Evolutionary conservation across 345 rosid species (phyloP).

Genomic region (Eucalyptus erythrocorys): DNA sequence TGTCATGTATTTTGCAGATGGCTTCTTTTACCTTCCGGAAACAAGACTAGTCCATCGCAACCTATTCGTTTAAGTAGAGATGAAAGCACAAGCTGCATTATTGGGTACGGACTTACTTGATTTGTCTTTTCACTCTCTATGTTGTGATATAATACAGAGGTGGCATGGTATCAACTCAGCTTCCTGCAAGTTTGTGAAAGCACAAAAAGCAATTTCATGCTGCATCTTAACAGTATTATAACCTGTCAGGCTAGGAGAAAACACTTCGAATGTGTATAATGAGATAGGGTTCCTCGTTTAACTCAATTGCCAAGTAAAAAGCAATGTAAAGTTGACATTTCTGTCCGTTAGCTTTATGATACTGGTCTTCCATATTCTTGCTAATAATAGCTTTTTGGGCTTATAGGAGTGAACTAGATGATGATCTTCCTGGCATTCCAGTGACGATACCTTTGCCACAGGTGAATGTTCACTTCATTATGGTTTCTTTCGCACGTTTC

Average conservation of each 20-base stretch:
- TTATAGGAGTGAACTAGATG: constrained; percentile 49
- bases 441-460: constrained; percentile 45
- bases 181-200: background rate
- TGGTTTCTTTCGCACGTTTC: background rate
- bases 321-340: background rate
- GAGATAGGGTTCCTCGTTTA: background rate
- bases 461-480: constrained; percentile 17
- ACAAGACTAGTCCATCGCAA: constrained; percentile 20
- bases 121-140: background rate
- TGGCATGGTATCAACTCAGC: background rate
- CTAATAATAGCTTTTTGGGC: background rate
- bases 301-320: background rate
- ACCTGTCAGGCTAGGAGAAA: background rate
- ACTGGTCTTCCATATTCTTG: background rate
- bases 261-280: background rate
- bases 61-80: constrained; percentile 42
- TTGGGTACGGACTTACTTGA: constrained; percentile 45
- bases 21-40: constrained; percentile 51
- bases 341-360: background rate
- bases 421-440: constrained; percentile 39
- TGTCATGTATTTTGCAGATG: constrained; percentile 24
- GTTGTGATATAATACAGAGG: background rate
- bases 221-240: background rate
- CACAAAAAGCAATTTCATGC: background rate
- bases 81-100: constrained; percentile 38